Base-by-base conservation (phyloP, 1,284 basidiomycete species). In the Malassezia vespertilionis region DNA sequence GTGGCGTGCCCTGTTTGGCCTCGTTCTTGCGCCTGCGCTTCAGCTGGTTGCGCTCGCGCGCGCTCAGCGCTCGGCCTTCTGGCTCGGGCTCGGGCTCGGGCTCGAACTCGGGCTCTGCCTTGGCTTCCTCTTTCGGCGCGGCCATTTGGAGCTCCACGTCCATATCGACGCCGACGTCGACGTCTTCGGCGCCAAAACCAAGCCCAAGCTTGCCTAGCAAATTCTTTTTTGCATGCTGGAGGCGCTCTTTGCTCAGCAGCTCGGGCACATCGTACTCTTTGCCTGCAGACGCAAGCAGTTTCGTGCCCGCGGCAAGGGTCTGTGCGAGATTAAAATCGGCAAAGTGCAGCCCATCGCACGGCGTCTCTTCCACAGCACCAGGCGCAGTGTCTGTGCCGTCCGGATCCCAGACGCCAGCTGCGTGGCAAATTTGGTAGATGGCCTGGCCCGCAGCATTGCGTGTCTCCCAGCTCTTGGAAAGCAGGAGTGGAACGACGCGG, bases 1-100 rank as follows among this genome's bases (percentile, higher is more conserved):
- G 14, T 32, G 7, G 22, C 27, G 8, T 40, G 39, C 18, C 48
- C 9, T 37, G 39, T 40, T 73, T 72, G 59, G 82, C 86, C n/a
- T 86, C 86, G 12, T 79, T 76, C 65, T 91, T 93, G 40, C 87
- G 80, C 64, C 91, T 91, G 15, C 88, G 79, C 68, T 93, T 93
- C 27, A 91, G 75, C 36, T 86, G 78, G 69, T 91, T 93, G 27
- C 83, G 80, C 69, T 93, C 88, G 38, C 88, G 78, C 14, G 86
- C 86, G 33, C 62, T 65, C 33, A 70, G 57, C 41, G 61, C 57
- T 44, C 62, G 62, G n/a, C n/a, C n/a, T 7, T 58, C 61, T 20
- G 44, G 38, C 4, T 47, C 38, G 11, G 51, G 41, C 24, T 46
- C 32, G 7, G 7, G 11, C 32, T 33, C 17, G 32, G 15, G 9